A percentile compares a stretch with the other conserved stretches of the same genome.
phyloP scores from a whole-genome alignment of 169 alveolate species.

The Sarcocystis neurona region DNA sequence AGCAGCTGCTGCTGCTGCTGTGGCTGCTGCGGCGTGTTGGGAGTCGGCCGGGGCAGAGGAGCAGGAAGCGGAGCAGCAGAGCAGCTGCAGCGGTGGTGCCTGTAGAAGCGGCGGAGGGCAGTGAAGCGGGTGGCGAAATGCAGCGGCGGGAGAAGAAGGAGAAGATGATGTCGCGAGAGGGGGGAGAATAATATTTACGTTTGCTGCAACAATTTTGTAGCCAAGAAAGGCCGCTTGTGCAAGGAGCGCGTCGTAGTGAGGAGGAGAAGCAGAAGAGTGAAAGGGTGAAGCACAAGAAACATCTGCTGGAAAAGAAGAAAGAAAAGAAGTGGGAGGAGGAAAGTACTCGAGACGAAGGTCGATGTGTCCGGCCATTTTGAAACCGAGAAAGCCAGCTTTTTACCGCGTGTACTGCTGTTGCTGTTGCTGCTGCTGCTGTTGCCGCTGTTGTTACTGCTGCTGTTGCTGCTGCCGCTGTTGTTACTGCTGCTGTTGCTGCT shows the following conservation, averaged over 20 bases:
- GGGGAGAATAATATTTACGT: slow-evolving; percentile 30
- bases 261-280: too few species aligned
- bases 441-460: too few species aligned
- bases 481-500: too few species aligned
- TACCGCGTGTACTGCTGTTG: too few species aligned
- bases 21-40: slow-evolving; percentile 13
- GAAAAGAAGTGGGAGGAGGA: neutral
- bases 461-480: too few species aligned
- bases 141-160: slow-evolving; percentile 18
- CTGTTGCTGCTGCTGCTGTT: too few species aligned
- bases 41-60: neutral
- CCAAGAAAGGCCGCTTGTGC: slow-evolving; percentile 27
- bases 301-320: neutral
- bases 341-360: slow-evolving; percentile 17
- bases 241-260: neutral
- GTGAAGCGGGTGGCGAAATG: slow-evolving; percentile 42
- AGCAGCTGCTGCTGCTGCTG: neutral
- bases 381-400: too few species aligned
- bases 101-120: slow-evolving; percentile 10
- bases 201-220: slow-evolving; percentile 19
- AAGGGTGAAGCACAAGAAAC: neutral
- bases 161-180: neutral
- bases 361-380: slow-evolving; percentile 8
- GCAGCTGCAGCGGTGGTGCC: neutral
- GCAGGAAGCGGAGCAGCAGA: neutral